A percentile compares a stretch with the other conserved stretches of the same genome.
phyloP scores from a whole-genome alignment of 2,329 filamentous ascomycete species.

The Diaporthe sp. region DNA sequence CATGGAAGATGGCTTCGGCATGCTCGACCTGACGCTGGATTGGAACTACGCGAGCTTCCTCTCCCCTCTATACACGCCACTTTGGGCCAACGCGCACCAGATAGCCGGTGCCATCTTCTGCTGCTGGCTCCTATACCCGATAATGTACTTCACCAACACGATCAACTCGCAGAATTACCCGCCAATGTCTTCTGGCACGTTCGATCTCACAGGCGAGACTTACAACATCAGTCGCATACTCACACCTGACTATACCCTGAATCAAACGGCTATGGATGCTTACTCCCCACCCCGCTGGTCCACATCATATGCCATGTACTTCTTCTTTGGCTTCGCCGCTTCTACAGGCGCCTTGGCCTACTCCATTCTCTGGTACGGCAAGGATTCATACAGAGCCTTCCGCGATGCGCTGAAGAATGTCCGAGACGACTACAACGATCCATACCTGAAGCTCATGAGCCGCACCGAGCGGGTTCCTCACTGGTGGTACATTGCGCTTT shows the following conservation, averaged over 20 bases:
- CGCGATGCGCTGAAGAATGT: conserved; percentile 41
- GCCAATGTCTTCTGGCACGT: conserved; percentile 44
- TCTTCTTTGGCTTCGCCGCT: conserved; percentile 51
- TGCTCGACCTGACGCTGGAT: conserved; percentile 47
- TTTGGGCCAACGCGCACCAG: conserved; percentile 43
- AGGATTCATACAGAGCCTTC: conserved; percentile 41
- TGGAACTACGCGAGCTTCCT: conserved; percentile 46
- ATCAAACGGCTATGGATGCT: conserved; percentile 45
- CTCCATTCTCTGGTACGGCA: conserved; percentile 46
- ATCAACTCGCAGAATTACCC: conserved; percentile 41
- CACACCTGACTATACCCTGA: conserved; percentile 45
- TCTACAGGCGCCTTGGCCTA: conserved; percentile 49
- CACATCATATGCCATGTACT: conserved; percentile 48
- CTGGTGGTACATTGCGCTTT: conserved; percentile 48
- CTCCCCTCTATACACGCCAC: conserved; percentile 42
- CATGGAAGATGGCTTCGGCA: conserved; percentile 45
- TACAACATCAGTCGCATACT: conserved; percentile 47
- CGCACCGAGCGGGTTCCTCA: conserved; percentile 45
- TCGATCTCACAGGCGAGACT: conserved; percentile 43
- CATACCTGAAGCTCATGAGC: conserved; percentile 48
- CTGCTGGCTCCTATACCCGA: conserved; percentile 43
- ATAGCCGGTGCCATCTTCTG: conserved; percentile 39
- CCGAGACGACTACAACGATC: conserved; percentile 46
- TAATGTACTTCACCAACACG: conserved; percentile 44
- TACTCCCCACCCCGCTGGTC: conserved; percentile 47